phyloP scores from a whole-genome alignment of 495 filamentous ascomycete species.

The Aspergillus olivimuriae region DNA sequence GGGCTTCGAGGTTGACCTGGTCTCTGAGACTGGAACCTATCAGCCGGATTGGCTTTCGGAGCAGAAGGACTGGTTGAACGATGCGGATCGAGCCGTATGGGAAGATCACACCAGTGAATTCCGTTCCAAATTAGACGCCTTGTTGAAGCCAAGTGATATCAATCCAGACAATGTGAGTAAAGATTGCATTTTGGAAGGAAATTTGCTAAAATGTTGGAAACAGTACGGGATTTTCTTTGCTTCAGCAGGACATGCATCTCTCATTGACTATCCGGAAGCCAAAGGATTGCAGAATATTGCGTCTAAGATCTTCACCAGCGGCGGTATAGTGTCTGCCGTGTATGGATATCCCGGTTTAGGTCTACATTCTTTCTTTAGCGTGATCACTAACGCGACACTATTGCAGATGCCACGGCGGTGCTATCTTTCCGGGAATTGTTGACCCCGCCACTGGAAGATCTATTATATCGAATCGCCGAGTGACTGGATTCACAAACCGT shows the following conservation, averaged over 20 bases:
- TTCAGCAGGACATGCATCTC: constrained; percentile 40
- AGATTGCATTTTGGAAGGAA: no score
- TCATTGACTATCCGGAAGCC: constrained; percentile 43
- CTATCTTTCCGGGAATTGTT: constrained; percentile 38
- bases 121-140: constrained; percentile 31
- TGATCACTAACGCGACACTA: neutral
- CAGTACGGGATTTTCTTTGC: constrained; percentile 43
- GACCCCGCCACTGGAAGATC: constrained; percentile 32
- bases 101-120: constrained; percentile 35
- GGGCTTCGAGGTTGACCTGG: constrained; percentile 44
- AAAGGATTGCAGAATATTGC: constrained; percentile 36
- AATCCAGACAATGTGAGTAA: constrained; percentile 7
- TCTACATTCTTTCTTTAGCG: no score
- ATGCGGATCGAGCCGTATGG: constrained; percentile 30
- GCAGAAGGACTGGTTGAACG: constrained; percentile 35
- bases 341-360: no score
- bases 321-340: constrained; percentile 31
- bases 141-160: constrained; percentile 21
- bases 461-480: constrained; percentile 30
- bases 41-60: constrained; percentile 39
- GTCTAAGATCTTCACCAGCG: constrained; percentile 27
- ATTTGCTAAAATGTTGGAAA: no score
- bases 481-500: constrained; percentile 44
- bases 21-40: constrained; percentile 44
- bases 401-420: constrained; percentile 35